Base-by-base conservation (phyloP, 2,329 filamentous ascomycete genomes). In the Penicillium vulpinum region DNA sequence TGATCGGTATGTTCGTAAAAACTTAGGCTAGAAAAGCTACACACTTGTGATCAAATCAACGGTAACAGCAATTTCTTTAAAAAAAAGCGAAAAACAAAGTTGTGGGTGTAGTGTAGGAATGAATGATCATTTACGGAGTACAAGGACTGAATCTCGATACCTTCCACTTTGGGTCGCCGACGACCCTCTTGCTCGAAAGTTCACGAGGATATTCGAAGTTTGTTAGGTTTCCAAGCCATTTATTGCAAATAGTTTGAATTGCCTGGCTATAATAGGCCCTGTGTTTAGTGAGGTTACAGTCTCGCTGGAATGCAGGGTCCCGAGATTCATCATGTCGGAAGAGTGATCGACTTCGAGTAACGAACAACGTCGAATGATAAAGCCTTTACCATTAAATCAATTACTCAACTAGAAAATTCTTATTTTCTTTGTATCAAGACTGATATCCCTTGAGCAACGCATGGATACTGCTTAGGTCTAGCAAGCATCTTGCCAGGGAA, bases 291-390 rank as follows among this genome's bases (percentile, higher is more conserved):
- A 41, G 28, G 36, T 54, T 54, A 18, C 51, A 29, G 28, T 54
- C 18, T 28, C 38, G 18, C 29, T 33, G 51, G 51, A 54, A 54
- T 54, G 51, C 6, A 54, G 51, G 51, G 36, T 16, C 38, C 22
- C n/a, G 22, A 26, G 28, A 54, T 26, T 18, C 7, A n/a, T 47
- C 43, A 28, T 2, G 7, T 24, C 33, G 6, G 18, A 16, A 18
- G 16, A 18, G 16, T 51, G 33, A 53, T 39, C 33, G 43, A 46
- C 22, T 18, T 48, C 16, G 10, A 29, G 24, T 22, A 21, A 28
- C 29, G 5, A 35, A 28, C 39, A 5, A 13, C 2, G 2, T n/a
- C 18, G n/a, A 33, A 24, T 33, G 18, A 24, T n/a, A 33, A 18
- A 35, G 9, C 15, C 29, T 11, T n/a, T 46, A 11, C 35, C 9